Conservation (phyloP, 352 stramenopile genomes). For the Pythium vanterpoolii region DNA sequence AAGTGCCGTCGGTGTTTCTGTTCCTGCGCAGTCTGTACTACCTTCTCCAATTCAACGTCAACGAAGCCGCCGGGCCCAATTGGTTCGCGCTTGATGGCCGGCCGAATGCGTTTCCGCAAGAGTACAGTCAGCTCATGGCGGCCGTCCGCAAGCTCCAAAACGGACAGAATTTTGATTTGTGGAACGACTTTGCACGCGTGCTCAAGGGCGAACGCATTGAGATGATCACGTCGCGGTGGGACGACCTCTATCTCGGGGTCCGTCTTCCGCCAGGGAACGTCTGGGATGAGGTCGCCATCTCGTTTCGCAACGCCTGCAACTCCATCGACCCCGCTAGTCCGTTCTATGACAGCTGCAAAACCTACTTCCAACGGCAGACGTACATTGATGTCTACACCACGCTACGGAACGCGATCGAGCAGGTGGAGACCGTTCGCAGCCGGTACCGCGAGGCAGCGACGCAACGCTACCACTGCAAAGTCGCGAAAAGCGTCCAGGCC, state of each 20-base stretch:
- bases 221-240: neutral
- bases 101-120: neutral
- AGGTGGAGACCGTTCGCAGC: neutral
- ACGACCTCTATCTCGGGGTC: neutral
- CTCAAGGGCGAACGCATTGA: neutral
- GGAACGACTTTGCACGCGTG: neutral
- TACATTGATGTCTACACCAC: neutral
- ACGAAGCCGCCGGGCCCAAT: neutral
- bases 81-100: neutral
- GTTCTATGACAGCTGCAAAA: neutral
- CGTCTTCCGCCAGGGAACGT: neutral
- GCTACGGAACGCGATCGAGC: neutral
- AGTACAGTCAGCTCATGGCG: neutral
- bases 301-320: neutral
- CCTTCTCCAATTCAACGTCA: neutral
- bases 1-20: neutral
- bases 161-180: neutral
- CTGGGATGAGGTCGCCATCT: neutral
- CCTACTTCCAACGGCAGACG: neutral
- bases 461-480: neutral
- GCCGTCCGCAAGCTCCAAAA: neutral
- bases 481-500: neutral
- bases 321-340: neutral
- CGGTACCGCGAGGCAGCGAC: neutral
- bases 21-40: neutral